A percentile compares a stretch with the other conserved stretches of the same genome.
Conservation (phyloP, 2,329 filamentous ascomycete genomes). For the Fusarium globosum region DNA sequence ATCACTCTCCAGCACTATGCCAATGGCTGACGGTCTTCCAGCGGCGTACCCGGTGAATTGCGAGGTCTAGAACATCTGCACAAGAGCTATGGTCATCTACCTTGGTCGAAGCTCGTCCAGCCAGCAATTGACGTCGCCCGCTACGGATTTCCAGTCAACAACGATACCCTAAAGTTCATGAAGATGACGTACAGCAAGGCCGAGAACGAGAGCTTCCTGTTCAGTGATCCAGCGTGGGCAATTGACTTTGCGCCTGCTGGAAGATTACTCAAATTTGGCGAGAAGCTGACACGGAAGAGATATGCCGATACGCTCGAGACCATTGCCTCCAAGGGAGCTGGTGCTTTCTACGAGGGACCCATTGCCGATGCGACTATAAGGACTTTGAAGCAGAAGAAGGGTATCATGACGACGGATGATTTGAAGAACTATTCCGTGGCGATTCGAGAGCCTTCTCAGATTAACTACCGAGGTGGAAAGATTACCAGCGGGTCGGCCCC, state of each 20-base stretch:
- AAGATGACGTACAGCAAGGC: conserved; percentile 55
- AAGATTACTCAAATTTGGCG: conserved; percentile 71
- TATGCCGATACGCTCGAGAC: conserved; percentile 79
- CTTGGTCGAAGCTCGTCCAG: conserved; percentile 74
- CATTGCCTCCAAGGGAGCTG: conserved; percentile 72
- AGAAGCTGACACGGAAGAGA: conserved; percentile 78
- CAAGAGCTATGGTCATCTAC: conserved; percentile 69
- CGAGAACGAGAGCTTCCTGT: conserved; percentile 66
- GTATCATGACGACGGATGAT: conserved; percentile 81
- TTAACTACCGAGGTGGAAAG: conserved; percentile 76
- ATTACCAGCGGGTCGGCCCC: conserved; percentile 76
- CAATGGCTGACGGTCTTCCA: conserved; percentile 31
- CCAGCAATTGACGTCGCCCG: conserved; percentile 79
- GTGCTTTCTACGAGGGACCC: conserved; percentile 76
- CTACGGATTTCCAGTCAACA: conserved; percentile 75
- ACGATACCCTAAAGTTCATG: conserved; percentile 80
- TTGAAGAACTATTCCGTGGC: conserved; percentile 77
- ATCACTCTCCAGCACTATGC: not conserved
- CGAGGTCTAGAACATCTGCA: conserved; percentile 81
- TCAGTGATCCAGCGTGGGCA: conserved; percentile 79
- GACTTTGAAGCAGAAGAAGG: conserved; percentile 70
- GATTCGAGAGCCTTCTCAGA: conserved; percentile 68
- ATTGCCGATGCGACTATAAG: conserved; percentile 77
- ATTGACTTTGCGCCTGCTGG: conserved; percentile 87
- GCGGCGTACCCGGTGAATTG: conserved; percentile 76